Evolutionary conservation across 257 asterid genomes (phyloP), one percentile per base, ranked within the genome.

Genomic region (Lavandula angustifolia): DNA sequence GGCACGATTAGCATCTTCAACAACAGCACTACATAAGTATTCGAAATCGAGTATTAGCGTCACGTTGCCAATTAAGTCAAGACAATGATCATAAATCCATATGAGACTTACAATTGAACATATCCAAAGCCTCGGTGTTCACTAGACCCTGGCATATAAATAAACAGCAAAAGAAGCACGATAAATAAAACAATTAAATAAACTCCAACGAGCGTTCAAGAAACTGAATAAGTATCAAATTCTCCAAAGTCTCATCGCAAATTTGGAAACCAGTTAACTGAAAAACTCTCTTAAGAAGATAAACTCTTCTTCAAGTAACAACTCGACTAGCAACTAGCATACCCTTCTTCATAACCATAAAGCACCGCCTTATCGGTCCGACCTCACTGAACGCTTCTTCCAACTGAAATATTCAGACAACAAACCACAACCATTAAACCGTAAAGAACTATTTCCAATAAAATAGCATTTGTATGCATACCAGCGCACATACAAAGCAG

Each of bases 111-210:
- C 99, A 87, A 94, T 56, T 94, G 97, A 61, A 94, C 99, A 78
- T 84, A 90, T 69, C 97, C 98, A 77, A 83, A 86, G 51, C 97
- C 98, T 9, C 92, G 81, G 80, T 94, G 99, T 68, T 86, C 98
- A 16, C 68, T 75, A 9, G 97, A 76, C 35, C 99, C 97, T 94
- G 54, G 67, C 54, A 75, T 13, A 67, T 43, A 11, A 60, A 56
- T 54, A 63, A 71, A 31, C 10, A 66, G 48, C 31, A 74, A 64
- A 10, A 35, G 17, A 62, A 44, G 34, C 32, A 54, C 54, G 6
- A 48, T 43, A 47, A 4, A 22, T 33, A 62, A 6, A 37, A 41
- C 37, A 9, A n/a, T 7, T 8, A 5, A 2, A 7, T 7, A 40
- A 29, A 18, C 33, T 57, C 52, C 44, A 44, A 37, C 8, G 22